Evolutionary conservation across 2,329 filamentous ascomycete species (phyloP).

Genomic region (Colletotrichum cuscutae): DNA sequence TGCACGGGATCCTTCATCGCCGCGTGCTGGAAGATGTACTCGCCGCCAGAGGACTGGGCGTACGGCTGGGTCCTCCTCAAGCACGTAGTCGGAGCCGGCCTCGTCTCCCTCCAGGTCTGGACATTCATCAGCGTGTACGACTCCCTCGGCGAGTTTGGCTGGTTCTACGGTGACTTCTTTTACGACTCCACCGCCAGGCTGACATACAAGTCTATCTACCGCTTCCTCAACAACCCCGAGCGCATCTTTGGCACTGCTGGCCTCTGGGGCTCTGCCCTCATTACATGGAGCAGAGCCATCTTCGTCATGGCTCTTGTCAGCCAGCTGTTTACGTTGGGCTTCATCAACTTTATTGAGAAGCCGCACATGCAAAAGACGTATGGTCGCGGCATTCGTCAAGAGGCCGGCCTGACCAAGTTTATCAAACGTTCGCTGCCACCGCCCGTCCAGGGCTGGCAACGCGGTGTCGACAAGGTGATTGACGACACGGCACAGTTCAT

Average conservation of each 20-base stretch:
- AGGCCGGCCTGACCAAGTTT: conserved; percentile 92
- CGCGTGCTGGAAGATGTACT: conserved; percentile 97
- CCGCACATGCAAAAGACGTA: conserved; percentile 99
- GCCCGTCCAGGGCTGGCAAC: conserved; percentile 84
- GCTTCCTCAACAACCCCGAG: conserved; percentile 97
- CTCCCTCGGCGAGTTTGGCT: conserved; percentile 95
- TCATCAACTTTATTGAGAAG: conserved; percentile 93
- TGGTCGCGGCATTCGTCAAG: conserved; percentile 81
- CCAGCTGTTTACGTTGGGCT: conserved; percentile 85
- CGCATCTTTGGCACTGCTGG: conserved; percentile 92
- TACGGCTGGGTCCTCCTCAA: conserved; percentile 87
- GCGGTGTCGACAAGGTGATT: conserved; percentile 87
- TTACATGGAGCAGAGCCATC: conserved; percentile 88
- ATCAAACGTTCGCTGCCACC: conserved; percentile 87
- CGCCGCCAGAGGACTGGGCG: conserved; percentile 84
- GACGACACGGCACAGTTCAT: conserved; percentile 89
- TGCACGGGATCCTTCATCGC: conserved; percentile 90
- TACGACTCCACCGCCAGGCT: conserved; percentile 89
- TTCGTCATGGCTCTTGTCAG: conserved; percentile 88
- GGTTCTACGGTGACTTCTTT: conserved; percentile 99
- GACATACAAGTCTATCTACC: conserved; percentile 97
- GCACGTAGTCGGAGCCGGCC: conserved; percentile 83
- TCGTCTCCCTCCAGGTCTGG: conserved; percentile 92
- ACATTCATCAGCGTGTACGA: conserved; percentile 94
- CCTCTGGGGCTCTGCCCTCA: conserved; percentile 94